A percentile compares a stretch with the other conserved stretches of the same genome.
These are phyloP conservation scores for Zostera marina DNA, from an alignment of 116 monocot species.

Conservation along the genomic window DNA sequence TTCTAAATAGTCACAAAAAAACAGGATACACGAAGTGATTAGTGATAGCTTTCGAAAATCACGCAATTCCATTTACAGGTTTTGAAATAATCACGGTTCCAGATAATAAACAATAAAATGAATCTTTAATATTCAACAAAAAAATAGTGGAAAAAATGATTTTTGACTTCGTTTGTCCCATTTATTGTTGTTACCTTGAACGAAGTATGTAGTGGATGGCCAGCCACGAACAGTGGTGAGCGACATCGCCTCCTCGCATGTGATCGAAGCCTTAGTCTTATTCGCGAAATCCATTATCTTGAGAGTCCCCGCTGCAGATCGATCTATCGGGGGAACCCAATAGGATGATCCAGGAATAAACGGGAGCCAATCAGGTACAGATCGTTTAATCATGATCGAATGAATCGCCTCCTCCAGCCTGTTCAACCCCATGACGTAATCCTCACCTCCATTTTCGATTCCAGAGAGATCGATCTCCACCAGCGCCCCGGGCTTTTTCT, in stretches of 20 bases:
- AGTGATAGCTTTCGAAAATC: too few relatives aligned
- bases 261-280: slow-evolving; percentile 14
- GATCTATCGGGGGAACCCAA: slow-evolving; percentile 29
- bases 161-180: too few relatives aligned
- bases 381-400: slow-evolving; percentile 14
- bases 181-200: slow-evolving; percentile 19
- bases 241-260: slow-evolving; percentile 34
- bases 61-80: too few relatives aligned
- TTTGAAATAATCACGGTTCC: too few relatives aligned
- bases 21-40: too few relatives aligned
- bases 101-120: too few relatives aligned
- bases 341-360: slow-evolving; percentile 36
- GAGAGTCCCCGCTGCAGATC: not conserved
- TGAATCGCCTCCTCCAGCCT: slow-evolving; percentile 29
- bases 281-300: slow-evolving; percentile 17
- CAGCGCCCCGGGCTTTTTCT: not conserved
- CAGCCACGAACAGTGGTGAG: slow-evolving; percentile 27
- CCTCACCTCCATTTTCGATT: too few relatives aligned
- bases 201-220: slow-evolving; percentile 34
- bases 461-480: slow-evolving; percentile 6
- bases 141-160: too few relatives aligned
- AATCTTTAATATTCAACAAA: too few relatives aligned
- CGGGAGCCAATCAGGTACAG: slow-evolving; percentile 33
- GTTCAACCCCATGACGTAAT: slow-evolving; percentile 2
- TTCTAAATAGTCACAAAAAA: too few relatives aligned